A percentile compares a stretch with the other conserved stretches of the same genome.
Evolutionary conservation across 2,329 filamentous ascomycete genomes (phyloP).

Genomic region (Neofusicoccum kwambonambiense): DNA sequence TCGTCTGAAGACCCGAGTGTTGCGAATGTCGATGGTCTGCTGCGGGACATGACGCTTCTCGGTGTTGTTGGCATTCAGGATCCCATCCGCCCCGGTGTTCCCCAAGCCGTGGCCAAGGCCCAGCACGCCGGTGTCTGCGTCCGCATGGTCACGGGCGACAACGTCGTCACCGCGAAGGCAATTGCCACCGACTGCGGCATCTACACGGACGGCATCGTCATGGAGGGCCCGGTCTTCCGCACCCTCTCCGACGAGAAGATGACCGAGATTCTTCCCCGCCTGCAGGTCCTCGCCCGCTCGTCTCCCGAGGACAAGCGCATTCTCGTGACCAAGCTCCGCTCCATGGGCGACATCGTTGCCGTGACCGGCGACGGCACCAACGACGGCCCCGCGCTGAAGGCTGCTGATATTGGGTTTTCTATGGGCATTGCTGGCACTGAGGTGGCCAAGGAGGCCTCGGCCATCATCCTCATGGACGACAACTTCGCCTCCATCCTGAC

Average conservation of each 20-base stretch:
- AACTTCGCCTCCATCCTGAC: constrained; percentile 86
- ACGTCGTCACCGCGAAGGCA: constrained; percentile 73
- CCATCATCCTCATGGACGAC: constrained; percentile 84
- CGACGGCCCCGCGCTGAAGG: constrained; percentile 77
- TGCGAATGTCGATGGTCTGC: background rate
- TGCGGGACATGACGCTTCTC: constrained; percentile 35
- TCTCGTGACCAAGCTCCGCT: constrained; percentile 58
- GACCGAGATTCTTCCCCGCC: constrained; percentile 53
- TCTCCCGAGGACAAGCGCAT: constrained; percentile 76
- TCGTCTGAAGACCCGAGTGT: background rate
- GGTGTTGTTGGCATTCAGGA: constrained; percentile 79
- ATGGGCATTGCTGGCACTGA: constrained; percentile 84
- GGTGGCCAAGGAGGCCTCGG: constrained; percentile 80
- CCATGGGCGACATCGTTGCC: constrained; percentile 64
- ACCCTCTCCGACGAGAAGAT: constrained; percentile 60
- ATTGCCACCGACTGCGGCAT: constrained; percentile 80
- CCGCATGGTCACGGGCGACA: constrained; percentile 84
- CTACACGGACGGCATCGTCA: constrained; percentile 63
- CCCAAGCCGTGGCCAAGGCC: constrained; percentile 69
- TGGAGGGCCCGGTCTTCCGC: constrained; percentile 77
- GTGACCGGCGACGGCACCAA: constrained; percentile 84
- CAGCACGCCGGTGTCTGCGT: constrained; percentile 76
- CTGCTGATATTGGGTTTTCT: constrained; percentile 79
- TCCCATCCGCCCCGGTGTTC: constrained; percentile 72
- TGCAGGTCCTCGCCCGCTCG: constrained; percentile 71